These are phyloP conservation scores for Penicillium sp. DNA, from an alignment of 2,329 filamentous ascomycete species.

Conservation along the genomic window DNA sequence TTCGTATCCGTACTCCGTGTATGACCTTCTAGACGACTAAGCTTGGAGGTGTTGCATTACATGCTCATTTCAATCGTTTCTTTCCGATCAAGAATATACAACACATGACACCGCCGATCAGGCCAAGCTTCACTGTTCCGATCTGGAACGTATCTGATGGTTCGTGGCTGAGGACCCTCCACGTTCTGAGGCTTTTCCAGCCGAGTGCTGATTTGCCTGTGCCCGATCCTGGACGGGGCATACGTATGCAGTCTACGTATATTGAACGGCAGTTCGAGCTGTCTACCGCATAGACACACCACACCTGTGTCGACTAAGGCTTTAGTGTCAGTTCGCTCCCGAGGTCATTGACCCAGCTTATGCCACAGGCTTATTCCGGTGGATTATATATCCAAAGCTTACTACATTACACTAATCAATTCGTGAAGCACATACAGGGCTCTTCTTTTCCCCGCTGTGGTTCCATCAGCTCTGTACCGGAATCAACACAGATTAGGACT, in stretches of 20 bases:
- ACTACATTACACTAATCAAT: background rate
- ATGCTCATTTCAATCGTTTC: too few species aligned
- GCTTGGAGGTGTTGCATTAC: too few species aligned
- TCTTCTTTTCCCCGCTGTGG: too few species aligned
- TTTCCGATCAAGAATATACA: background rate
- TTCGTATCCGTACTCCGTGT: slow-evolving; percentile 4
- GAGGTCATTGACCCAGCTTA: slow-evolving; percentile 11
- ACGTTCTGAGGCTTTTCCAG: slow-evolving; percentile 10
- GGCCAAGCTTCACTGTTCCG: slow-evolving; percentile 20
- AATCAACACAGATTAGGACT: too few species aligned
- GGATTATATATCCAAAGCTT: slow-evolving; percentile 1
- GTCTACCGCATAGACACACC: slow-evolving; percentile 11
- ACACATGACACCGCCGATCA: slow-evolving; percentile 12
- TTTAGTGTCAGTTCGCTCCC: slow-evolving; percentile 11
- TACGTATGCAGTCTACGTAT: slow-evolving; percentile 29
- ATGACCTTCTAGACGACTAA: background rate
- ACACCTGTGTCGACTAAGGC: slow-evolving; percentile 8
- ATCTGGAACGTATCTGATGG: slow-evolving; percentile 12
- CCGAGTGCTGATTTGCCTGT: slow-evolving; percentile 20
- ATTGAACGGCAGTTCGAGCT: slow-evolving; percentile 11
- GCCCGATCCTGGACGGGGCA: slow-evolving; percentile 13
- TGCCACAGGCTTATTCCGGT: slow-evolving; percentile 22
- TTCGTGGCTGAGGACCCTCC: slow-evolving; percentile 9
- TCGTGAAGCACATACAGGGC: too few species aligned
- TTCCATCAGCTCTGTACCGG: too few species aligned